A percentile compares a stretch with the other conserved stretches of the same genome.
Evolutionary conservation across 257 asterid species (phyloP).

Genomic region (Salvia rosmarinus): DNA sequence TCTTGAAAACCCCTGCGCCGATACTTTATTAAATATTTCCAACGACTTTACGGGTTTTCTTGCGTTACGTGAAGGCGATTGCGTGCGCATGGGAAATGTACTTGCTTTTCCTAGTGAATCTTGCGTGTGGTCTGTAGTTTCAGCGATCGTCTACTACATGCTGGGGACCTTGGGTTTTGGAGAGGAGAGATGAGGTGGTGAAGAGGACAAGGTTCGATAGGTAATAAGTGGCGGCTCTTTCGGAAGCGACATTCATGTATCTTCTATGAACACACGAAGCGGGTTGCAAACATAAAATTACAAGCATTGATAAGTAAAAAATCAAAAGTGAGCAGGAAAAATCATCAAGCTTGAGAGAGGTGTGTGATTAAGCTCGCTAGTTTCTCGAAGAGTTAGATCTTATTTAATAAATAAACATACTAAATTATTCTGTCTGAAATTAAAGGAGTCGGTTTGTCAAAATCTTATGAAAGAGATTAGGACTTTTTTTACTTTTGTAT

Average conservation of each 20-base stretch:
- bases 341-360: neutral
- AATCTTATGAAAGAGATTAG: neutral
- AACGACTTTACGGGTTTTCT: conserved; percentile 63
- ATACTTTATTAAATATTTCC: conserved; percentile 63
- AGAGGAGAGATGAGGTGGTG: conserved; percentile 57
- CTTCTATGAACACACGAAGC: neutral
- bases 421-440: no score
- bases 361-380: neutral
- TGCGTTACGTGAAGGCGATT: conserved; percentile 56
- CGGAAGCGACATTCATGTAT: conserved; percentile 36
- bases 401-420: no score
- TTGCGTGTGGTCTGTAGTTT: conserved; percentile 32
- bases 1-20: conserved; percentile 78
- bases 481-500: neutral
- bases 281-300: neutral
- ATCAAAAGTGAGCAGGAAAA: neutral
- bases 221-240: conserved; percentile 39
- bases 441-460: neutral
- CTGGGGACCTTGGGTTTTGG: conserved; percentile 31
- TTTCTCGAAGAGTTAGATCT: neutral
- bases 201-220: conserved; percentile 44
- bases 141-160: conserved; percentile 40
- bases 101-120: conserved; percentile 46
- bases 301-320: conserved; percentile 5
- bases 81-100: conserved; percentile 63